phyloP scores from a whole-genome alignment of 108 stramenopile genomes.

The Fragilaria crotonensis region DNA sequence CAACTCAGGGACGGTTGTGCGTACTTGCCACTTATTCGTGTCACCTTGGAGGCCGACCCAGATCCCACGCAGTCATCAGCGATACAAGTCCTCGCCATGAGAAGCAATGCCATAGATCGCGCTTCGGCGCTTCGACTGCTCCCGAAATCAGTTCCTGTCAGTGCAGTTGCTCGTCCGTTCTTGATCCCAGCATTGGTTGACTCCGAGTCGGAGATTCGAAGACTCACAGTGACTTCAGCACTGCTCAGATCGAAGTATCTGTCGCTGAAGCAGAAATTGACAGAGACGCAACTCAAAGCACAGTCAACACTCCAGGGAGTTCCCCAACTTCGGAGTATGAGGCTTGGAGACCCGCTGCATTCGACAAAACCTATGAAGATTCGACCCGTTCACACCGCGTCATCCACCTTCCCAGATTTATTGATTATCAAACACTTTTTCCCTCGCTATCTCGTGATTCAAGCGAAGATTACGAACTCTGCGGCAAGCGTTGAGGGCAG shows the following conservation, averaged over 20 bases:
- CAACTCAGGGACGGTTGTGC: constrained; percentile 28
- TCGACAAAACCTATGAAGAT: constrained; percentile 73
- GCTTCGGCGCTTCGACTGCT: constrained; percentile 71
- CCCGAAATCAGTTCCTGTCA: constrained; percentile 73
- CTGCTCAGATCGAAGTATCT: constrained; percentile 65
- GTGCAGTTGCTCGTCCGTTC: constrained; percentile 68
- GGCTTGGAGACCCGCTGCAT: constrained; percentile 69
- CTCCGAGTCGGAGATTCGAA: constrained; percentile 74
- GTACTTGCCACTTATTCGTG: constrained; percentile 79
- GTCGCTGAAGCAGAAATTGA: constrained; percentile 64
- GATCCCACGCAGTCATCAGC: constrained; percentile 62
- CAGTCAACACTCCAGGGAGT: constrained; percentile 65
- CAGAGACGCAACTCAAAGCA: constrained; percentile 72
- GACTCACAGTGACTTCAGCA: constrained; percentile 67
- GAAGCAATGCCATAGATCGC: constrained; percentile 70
- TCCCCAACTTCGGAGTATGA: constrained; percentile 53
- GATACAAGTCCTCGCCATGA: constrained; percentile 72
- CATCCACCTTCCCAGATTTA: constrained; percentile 76
- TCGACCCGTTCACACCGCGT: constrained; percentile 48
- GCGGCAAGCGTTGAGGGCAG: constrained; percentile 22
- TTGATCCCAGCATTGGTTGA: constrained; percentile 81
- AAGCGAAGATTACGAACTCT: constrained; percentile 70
- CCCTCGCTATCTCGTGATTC: constrained; percentile 71
- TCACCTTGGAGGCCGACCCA: constrained; percentile 63
- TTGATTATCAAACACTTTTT: constrained; percentile 80